phyloP scores from a whole-genome alignment of 805 yeast species.

The Priceomyces carsonii region DNA sequence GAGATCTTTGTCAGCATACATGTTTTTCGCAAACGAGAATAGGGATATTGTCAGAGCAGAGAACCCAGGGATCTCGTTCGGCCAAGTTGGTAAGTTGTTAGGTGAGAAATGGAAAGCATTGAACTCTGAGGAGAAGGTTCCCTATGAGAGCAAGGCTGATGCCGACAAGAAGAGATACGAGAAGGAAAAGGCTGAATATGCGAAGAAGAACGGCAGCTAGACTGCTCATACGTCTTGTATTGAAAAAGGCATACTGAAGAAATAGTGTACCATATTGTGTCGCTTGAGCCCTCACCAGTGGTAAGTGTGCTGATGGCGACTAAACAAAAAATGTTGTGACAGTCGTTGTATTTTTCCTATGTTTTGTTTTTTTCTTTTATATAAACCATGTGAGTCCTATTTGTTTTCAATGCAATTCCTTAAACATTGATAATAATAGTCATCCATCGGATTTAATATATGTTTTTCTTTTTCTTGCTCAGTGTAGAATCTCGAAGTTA shows the following conservation, averaged over 20 bases:
- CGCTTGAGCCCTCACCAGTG: no score
- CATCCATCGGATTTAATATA: no score
- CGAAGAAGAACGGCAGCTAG: constrained; percentile 30
- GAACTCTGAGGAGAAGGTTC: constrained; percentile 76
- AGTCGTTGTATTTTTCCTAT: no score
- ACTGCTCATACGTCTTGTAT: neutral
- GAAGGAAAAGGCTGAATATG: constrained; percentile 88
- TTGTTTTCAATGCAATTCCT: no score
- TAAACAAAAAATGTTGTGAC: no score
- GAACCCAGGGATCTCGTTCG: constrained; percentile 94
- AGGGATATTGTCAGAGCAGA: constrained; percentile 95
- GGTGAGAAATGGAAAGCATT: constrained; percentile 98
- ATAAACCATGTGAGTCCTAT: no score
- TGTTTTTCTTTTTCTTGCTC: no score
- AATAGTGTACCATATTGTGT: no score
- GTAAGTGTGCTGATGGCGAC: no score
- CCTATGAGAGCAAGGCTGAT: constrained; percentile 91
- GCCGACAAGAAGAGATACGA: constrained; percentile 98
- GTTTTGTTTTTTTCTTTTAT: no score
- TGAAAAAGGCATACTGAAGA: neutral
- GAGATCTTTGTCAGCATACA: constrained; percentile 96
- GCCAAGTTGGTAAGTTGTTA: constrained; percentile 90
- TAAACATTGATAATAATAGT: no score
- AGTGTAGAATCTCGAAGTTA: no score
- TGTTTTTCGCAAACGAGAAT: constrained; percentile 98